These are phyloP conservation scores for Alternaria sp. DNA, from an alignment of 2,329 filamentous ascomycete species.

Conservation along the genomic window DNA sequence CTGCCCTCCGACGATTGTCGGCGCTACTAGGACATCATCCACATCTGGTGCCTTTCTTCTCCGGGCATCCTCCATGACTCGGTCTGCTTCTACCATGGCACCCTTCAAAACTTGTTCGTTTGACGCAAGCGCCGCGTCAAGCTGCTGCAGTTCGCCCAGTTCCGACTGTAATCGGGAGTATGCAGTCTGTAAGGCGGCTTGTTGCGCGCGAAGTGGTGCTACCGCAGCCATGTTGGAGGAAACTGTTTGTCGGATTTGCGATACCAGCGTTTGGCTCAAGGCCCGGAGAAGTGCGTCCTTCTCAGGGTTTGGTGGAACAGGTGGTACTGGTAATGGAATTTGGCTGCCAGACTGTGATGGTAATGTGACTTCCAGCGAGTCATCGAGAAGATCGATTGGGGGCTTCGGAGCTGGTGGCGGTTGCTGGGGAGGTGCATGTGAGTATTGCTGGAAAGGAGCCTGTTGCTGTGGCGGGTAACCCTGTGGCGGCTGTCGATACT, in stretches of 20 bases:
- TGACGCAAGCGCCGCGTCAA: conserved; percentile 72
- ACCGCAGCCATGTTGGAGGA: conserved; percentile 77
- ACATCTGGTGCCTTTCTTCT: conserved; percentile 74
- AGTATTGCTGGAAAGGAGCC: conserved; percentile 21
- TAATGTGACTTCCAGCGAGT: conserved; percentile 66
- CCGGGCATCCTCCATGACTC: conserved; percentile 74
- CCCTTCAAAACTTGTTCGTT: conserved; percentile 82
- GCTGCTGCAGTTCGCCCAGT: conserved; percentile 70
- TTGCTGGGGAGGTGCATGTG: conserved; percentile 41
- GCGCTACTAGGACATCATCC: conserved; percentile 90
- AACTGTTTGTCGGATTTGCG: conserved; percentile 72
- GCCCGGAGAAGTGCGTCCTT: conserved; percentile 85
- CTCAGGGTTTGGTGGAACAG: conserved; percentile 93
- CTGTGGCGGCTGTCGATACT: conserved; percentile 17
- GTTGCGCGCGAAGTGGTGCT: conserved; percentile 78
- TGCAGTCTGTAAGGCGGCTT: conserved; percentile 74
- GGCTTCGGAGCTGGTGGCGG: conserved; percentile 23
- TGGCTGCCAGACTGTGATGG: conserved; percentile 57
- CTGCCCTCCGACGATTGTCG: conserved; percentile 91
- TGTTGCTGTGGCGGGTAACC: conserved; percentile 20
- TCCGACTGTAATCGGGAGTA: conserved; percentile 76
- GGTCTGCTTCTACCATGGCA: conserved; percentile 78
- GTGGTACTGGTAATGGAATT: conserved; percentile 70
- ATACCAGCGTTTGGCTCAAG: conserved; percentile 72
- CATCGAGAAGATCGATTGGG: conserved; percentile 64